Base-by-base conservation (phyloP, 2,329 filamentous ascomycete species). In the Acrocalymma vagum region DNA sequence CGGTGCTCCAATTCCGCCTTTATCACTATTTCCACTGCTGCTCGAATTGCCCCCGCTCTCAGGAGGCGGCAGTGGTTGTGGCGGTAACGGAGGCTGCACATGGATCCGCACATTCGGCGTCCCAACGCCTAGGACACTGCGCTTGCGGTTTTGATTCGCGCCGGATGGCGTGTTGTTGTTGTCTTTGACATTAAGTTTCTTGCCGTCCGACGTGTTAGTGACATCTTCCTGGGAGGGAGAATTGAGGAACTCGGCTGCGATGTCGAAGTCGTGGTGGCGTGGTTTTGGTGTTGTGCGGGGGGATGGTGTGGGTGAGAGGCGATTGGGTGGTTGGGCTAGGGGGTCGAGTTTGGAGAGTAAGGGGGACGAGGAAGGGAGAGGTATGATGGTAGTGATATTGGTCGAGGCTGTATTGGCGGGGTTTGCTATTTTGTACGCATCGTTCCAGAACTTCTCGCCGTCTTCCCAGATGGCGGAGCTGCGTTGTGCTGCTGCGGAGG, bases 401-500 rank as follows among this genome's bases (percentile, higher is more conserved):
- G 18, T 13, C 38, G 40, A 9, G 40, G 40, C 3, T 56, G 53
- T 1, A 56, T 55, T 6, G 51, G 51, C 7, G 53, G 55, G 3
- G 44, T 35, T n/a, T n/a, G n/a, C n/a, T n/a, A n/a, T n/a, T n/a
- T n/a, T n/a, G n/a, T n/a, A n/a, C n/a, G n/a, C n/a, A n/a, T n/a
- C n/a, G n/a, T n/a, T n/a, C 62, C 60, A 65, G 34, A 65, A 63
- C 7, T 53, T 58, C 33, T 65, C 62, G 29, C 58, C 57, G 32
- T 65, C 61, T 53, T 65, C 61, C 61, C 63, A 67, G 14, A 65
- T 62, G 21, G 45, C 56, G 29, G 55, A 60, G 31, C 44, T 47
- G 14, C 48, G 37, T 14, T 47, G n/a, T 7, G 26, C 22, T 3
- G 43, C 31, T 8, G 13, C 29, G 7, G 24, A 25, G 20, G 24